Evolutionary conservation across 208 protist genomes (phyloP).

Genomic region (Acanthamoeba healyi): DNA sequence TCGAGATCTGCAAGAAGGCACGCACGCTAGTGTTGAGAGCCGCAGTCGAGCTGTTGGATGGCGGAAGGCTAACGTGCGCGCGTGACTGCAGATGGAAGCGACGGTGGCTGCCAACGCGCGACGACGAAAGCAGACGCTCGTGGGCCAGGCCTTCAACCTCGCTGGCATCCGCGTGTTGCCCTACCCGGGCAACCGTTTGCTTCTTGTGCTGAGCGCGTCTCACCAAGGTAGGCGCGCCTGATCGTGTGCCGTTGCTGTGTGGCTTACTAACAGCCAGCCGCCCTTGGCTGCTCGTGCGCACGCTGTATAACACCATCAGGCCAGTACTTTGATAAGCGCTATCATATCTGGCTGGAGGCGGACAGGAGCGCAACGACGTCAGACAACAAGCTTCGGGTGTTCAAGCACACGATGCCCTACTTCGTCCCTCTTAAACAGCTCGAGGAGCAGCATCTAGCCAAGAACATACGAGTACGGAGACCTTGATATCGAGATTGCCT

Average conservation of each 20-base stretch:
- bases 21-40: neutral
- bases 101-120: neutral
- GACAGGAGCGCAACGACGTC: neutral
- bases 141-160: neutral
- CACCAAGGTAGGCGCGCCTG: neutral
- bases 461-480: neutral
- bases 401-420: constrained; percentile 4
- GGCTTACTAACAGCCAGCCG: too few relatives aligned
- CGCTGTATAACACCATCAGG: neutral
- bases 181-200: neutral
- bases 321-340: constrained; percentile 10
- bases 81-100: neutral
- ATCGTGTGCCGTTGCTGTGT: too few relatives aligned
- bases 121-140: neutral
- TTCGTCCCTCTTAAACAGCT: neutral
- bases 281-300: neutral
- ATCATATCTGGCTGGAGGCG: constrained; percentile 7
- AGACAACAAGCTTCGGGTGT: neutral
- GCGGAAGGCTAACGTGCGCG: too few relatives aligned
- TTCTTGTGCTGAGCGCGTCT: neutral
- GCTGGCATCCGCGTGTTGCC: neutral
- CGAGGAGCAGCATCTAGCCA: neutral
- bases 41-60: too few relatives aligned
- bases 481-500: too few relatives aligned
- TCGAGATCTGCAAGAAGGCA: too few relatives aligned